Percentiles rank a stretch among this genome's conserved stretches.
phyloP scores from a whole-genome alignment of 257 asterid genomes.

The Thymus quinquecostatus region DNA sequence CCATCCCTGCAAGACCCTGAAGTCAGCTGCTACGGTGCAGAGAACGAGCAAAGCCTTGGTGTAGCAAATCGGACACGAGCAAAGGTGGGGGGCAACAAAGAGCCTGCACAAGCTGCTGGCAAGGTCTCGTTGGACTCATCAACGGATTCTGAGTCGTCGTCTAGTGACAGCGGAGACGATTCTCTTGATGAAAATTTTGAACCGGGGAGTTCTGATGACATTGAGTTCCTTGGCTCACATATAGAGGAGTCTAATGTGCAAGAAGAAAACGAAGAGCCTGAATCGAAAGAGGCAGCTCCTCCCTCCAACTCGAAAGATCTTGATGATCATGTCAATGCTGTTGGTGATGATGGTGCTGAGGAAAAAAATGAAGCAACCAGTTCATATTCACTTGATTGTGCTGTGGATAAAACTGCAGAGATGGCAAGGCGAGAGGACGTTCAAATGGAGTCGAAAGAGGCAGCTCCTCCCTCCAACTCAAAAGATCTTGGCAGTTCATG shows the following conservation, averaged over 20 bases:
- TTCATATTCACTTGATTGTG: background rate
- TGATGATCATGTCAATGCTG: background rate
- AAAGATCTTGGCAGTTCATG: too few species aligned
- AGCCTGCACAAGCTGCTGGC: slow-evolving; percentile 21
- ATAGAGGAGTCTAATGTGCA: background rate
- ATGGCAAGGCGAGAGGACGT: too few species aligned
- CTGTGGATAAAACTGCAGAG: too few species aligned
- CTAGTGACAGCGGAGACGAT: slow-evolving; percentile 11
- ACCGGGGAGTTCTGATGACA: slow-evolving; percentile 6
- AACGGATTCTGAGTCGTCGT: slow-evolving; percentile 23
- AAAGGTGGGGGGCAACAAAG: slow-evolving; percentile 25
- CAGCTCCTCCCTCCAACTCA: too few species aligned
- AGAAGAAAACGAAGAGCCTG: background rate
- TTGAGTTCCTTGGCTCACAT: background rate
- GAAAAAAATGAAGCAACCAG: background rate
- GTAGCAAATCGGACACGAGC: slow-evolving; percentile 33
- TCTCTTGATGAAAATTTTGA: slow-evolving; percentile 21
- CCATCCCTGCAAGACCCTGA: background rate
- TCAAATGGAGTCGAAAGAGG: too few species aligned
- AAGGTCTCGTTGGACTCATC: background rate
- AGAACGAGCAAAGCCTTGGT: slow-evolving; percentile 15
- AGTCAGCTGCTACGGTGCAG: slow-evolving; percentile 22
- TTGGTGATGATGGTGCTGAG: slow-evolving; percentile 12
- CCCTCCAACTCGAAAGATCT: too few species aligned
- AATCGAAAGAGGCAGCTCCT: too few species aligned